A percentile compares a stretch with the other conserved stretches of the same genome.
Evolutionary conservation across 768 basidiomycete species (phyloP).

Genomic region (Chalciporus chontae): DNA sequence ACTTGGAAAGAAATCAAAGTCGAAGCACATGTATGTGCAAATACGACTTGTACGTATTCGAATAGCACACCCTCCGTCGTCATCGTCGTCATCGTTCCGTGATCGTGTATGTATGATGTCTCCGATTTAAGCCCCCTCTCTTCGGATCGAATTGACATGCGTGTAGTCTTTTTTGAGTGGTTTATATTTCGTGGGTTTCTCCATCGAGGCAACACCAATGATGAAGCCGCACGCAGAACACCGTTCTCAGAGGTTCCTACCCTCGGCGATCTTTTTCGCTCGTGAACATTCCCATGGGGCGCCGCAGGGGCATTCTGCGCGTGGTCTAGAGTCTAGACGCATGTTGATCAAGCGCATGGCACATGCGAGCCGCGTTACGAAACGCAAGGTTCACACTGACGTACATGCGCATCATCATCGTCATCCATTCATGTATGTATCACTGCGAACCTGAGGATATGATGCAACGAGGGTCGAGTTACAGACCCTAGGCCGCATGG

Average conservation of each 20-base stretch:
- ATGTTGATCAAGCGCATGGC: too few relatives aligned
- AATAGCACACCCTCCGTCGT: neutral
- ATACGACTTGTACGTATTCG: slow-evolving; percentile 9
- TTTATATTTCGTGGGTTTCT: neutral
- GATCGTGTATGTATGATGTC: neutral
- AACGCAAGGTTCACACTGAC: neutral
- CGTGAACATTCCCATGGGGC: neutral
- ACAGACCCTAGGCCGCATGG: neutral
- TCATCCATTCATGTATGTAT: neutral
- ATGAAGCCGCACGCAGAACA: neutral
- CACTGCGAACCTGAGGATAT: neutral
- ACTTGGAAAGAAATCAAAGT: neutral
- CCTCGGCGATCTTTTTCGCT: neutral
- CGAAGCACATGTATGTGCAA: slow-evolving; percentile 3
- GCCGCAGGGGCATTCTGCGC: too few relatives aligned
- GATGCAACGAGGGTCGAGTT: neutral
- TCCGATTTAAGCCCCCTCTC: neutral
- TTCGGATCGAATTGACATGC: neutral
- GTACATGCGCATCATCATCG: neutral
- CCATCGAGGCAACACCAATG: neutral
- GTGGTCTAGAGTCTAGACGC: neutral
- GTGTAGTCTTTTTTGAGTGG: neutral
- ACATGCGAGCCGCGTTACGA: too few relatives aligned
- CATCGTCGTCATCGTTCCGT: slow-evolving; percentile 2
- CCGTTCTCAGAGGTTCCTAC: neutral